Evolutionary conservation across 2,329 filamentous ascomycete species (phyloP), one percentile per base, ranked within the genome.

Genomic region (Aspergillus texensis): DNA sequence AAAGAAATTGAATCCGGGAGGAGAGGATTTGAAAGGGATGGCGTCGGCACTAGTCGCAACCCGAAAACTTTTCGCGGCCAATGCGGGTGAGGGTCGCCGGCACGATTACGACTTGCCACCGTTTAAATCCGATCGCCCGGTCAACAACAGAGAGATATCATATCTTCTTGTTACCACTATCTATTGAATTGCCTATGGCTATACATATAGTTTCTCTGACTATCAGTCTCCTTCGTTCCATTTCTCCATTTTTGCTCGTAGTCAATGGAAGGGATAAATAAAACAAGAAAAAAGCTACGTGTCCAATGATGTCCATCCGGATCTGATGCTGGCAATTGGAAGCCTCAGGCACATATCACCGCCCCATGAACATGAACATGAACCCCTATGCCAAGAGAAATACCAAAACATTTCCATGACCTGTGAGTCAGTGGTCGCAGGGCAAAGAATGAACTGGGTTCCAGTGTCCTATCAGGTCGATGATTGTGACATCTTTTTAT

Each of bases 1-100:
- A 65, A 65, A 67, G 65, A 67, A 63, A 65, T 62, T 58, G 56
- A 64, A 60, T 50, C 65, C 55, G 61, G 45, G 64, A 63, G 63
- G 64, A 62, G 65, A 71, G 60, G 63, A 67, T 68, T 70, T 72
- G 68, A 70, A 73, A 73, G 68, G 67, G 70, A 73, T 72, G 69
- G 63, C 54, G 60, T 60, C 58, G 68, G 63, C 61, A 66, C 67
- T 70, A 68, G 62, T 65, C 67, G 65, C 64, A 66, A 65, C 66
- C 72, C 72, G 72, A 74, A 74, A 74, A 73, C 70, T 74, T 74
- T 75, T 74, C 72, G 72, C 71, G 54, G 68, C 68, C 71, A 69
- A 68, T 71, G 68, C 67, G 64, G 68, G 64, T 58, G 58, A 59
- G 58, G 54, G 57, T 66, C 63, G 65, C 65, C 16, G 41, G 50